Conservation (phyloP, 2,329 filamentous ascomycete genomes). For the Penicillium sp. region DNA sequence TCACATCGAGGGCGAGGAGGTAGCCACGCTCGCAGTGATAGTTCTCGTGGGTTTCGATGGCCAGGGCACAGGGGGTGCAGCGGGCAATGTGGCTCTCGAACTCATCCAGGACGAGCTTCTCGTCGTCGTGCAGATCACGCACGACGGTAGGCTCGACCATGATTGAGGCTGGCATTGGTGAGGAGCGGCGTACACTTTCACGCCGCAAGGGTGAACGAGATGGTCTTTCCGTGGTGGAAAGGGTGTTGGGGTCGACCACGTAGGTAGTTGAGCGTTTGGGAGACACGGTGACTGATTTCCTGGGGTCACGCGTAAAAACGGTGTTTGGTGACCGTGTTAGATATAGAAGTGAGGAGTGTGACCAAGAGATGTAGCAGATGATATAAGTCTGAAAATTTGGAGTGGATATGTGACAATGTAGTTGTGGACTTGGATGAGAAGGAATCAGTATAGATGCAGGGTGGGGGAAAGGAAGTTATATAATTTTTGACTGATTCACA, state of each 20-base stretch:
- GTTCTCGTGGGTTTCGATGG: conserved; percentile 27
- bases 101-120: conserved; percentile 36
- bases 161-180: conserved; percentile 34
- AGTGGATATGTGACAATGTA: neutral
- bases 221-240: conserved; percentile 21
- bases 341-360: conserved; percentile 1
- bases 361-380: neutral
- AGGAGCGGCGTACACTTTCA: conserved; percentile 21
- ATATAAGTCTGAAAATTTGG: neutral
- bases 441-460: neutral
- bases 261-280: conserved; percentile 25
- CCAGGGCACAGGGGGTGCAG: conserved; percentile 35
- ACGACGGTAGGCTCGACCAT: conserved; percentile 28
- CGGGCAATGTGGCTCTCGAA: conserved; percentile 39
- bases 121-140: conserved; percentile 37
- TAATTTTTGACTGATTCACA: conserved; percentile 4
- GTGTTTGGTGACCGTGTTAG: conserved; percentile 9
- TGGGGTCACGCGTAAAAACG: conserved; percentile 13
- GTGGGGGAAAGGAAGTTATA: conserved; percentile 3
- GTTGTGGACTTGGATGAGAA: neutral
- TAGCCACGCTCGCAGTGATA: conserved; percentile 39
- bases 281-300: conserved; percentile 32
- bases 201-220: conserved; percentile 18
- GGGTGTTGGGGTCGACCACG: conserved; percentile 19
- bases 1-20: conserved; percentile 34